Percentiles rank a stretch among this genome's conserved stretches.
Evolutionary conservation across 306 rosid genomes (phyloP).

Genomic region (Vicia sativa): DNA sequence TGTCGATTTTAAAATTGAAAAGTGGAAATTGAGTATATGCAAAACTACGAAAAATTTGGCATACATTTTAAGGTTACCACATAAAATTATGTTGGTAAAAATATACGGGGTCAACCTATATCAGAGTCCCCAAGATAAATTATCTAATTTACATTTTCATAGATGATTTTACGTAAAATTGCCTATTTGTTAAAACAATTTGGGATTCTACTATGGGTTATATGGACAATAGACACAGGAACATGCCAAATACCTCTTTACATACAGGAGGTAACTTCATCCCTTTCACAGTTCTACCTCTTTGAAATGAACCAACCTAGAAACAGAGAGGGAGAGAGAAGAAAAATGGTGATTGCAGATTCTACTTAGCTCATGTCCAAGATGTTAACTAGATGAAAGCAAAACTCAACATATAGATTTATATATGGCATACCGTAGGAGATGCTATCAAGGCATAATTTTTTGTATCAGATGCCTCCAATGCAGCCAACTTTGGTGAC

Average conservation of each 20-base stretch:
- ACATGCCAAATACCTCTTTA: slow-evolving; percentile 67
- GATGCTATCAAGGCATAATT: slow-evolving; percentile 71
- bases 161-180: slow-evolving; percentile 9
- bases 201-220: not conserved
- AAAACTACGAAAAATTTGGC: slow-evolving; percentile 6
- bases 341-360: slow-evolving; percentile 28
- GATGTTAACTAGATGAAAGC: slow-evolving; percentile 18
- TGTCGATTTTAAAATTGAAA: slow-evolving; percentile 45
- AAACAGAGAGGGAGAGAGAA: slow-evolving; percentile 4
- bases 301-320: slow-evolving; percentile 86
- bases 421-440: slow-evolving; percentile 60
- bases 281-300: slow-evolving; percentile 91
- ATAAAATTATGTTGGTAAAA: slow-evolving; percentile 13
- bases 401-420: not conserved
- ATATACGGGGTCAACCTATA: slow-evolving; percentile 21
- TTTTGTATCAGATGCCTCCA: slow-evolving; percentile 77
- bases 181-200: not conserved
- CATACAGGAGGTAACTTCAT: slow-evolving; percentile 82
- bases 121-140: slow-evolving; percentile 20
- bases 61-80: slow-evolving; percentile 5
- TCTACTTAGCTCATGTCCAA: slow-evolving; percentile 22
- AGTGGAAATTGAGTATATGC: slow-evolving; percentile 19
- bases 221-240: slow-evolving; percentile 19
- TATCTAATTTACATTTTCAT: slow-evolving; percentile 2
- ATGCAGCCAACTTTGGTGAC: slow-evolving; percentile 73